Evolutionary conservation across 106 monocot species (phyloP).

Genomic region (Apostasia ramifera): DNA sequence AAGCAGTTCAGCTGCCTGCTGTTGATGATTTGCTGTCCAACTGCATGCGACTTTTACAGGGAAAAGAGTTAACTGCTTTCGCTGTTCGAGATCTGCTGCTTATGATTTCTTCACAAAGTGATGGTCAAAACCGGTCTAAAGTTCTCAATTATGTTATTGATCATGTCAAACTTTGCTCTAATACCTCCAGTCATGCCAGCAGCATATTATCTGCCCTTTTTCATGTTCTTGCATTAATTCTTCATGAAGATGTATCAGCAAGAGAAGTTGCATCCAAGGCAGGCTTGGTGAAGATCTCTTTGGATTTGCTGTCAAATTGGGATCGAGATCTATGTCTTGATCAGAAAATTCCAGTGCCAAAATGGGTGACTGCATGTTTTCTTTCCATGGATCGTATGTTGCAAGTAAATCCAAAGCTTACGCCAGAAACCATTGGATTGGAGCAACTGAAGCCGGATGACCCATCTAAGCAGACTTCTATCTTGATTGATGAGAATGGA

Average conservation of each 20-base stretch:
- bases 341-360: slow-evolving; percentile 63
- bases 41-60: slow-evolving; percentile 68
- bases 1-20: slow-evolving; percentile 49
- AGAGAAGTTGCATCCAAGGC: slow-evolving; percentile 63
- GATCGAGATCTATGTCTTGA: slow-evolving; percentile 22
- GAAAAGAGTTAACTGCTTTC: slow-evolving; percentile 77
- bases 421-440: slow-evolving; percentile 31
- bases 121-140: slow-evolving; percentile 61
- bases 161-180: slow-evolving; percentile 46
- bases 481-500: slow-evolving; percentile 49
- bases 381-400: slow-evolving; percentile 88
- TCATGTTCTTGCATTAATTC: slow-evolving; percentile 90
- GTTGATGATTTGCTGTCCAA: slow-evolving; percentile 81
- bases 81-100: slow-evolving; percentile 81
- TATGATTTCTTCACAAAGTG: slow-evolving; percentile 74
- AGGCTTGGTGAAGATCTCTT: slow-evolving; percentile 64
- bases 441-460: slow-evolving; percentile 60
- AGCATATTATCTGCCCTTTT: slow-evolving; percentile 62
- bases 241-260: slow-evolving; percentile 76
- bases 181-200: slow-evolving; percentile 24
- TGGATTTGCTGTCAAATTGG: slow-evolving; percentile 80
- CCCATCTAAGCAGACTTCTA: slow-evolving; percentile 22
- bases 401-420: slow-evolving; percentile 69
- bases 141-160: slow-evolving; percentile 65
- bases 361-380: slow-evolving; percentile 90